Evolutionary conservation across 495 filamentous ascomycete species (phyloP).

Genomic region (Darksidea phi): DNA sequence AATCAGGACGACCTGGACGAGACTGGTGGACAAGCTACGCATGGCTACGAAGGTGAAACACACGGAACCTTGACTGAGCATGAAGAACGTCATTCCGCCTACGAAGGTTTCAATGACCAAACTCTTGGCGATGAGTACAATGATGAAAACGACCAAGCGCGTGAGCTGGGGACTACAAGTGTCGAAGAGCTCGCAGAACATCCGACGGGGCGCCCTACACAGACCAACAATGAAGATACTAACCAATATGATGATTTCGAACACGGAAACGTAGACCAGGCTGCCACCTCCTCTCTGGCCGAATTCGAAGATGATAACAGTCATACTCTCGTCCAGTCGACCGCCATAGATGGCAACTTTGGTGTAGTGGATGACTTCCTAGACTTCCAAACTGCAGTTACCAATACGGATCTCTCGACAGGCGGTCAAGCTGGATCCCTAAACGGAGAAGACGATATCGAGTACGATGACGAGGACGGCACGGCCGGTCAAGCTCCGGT

Average conservation of each 20-base stretch:
- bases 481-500: slow-evolving; percentile 8
- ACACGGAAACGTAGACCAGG: slow-evolving; percentile 10
- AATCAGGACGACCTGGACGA: too few species aligned
- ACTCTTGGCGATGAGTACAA: too few species aligned
- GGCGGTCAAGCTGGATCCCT: background rate
- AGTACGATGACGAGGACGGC: slow-evolving; percentile 22
- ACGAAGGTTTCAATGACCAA: too few species aligned
- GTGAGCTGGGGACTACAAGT: too few species aligned
- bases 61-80: too few species aligned
- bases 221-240: background rate
- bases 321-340: background rate
- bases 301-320: background rate
- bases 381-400: background rate
- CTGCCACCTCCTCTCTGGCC: background rate
- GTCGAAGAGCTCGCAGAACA: too few species aligned
- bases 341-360: background rate
- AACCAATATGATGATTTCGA: slow-evolving; percentile 1
- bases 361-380: background rate
- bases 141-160: too few species aligned
- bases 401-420: too few species aligned
- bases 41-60: too few species aligned
- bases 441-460: slow-evolving; percentile 9
- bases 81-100: too few species aligned
- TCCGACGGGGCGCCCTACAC: background rate
- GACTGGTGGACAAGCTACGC: too few species aligned